Percentiles rank a stretch among this genome's conserved stretches.
Evolutionary conservation across 176 grass and related monocot species (phyloP).

Genomic region (Oryza punctata): DNA sequence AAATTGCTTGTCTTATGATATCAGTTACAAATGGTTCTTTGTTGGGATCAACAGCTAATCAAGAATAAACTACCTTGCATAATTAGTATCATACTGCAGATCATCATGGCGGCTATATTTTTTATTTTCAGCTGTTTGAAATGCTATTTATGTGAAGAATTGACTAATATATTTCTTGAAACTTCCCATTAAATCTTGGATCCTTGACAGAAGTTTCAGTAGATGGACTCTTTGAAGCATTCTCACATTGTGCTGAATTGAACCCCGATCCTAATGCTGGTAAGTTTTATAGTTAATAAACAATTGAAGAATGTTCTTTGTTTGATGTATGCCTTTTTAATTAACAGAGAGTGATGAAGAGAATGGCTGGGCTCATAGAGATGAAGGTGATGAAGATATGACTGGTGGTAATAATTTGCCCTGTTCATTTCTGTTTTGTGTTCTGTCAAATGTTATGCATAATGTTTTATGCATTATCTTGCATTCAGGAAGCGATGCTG

Average conservation of each 20-base stretch:
- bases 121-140: background rate
- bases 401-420: conserved; percentile 37
- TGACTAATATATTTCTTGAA: background rate
- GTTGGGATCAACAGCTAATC: too few relatives aligned
- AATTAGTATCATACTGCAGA: background rate
- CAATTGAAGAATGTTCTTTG: background rate
- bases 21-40: too few relatives aligned
- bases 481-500: conserved; percentile 48
- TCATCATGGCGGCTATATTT: background rate
- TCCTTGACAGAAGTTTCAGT: conserved; percentile 56
- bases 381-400: conserved; percentile 51
- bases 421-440: conserved; percentile 2
- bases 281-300: conserved; percentile 21
- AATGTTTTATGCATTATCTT: background rate
- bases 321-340: conserved; percentile 16
- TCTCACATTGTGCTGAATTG: conserved; percentile 80
- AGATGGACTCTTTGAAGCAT: conserved; percentile 70
- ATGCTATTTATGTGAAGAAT: background rate
- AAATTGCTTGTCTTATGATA: background rate
- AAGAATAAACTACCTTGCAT: too few relatives aligned
- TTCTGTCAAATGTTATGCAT: background rate
- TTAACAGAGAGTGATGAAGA: conserved; percentile 72
- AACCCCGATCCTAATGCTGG: conserved; percentile 86
- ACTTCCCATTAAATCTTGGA: conserved; percentile 15
- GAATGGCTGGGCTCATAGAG: conserved; percentile 59